A percentile compares a stretch with the other conserved stretches of the same genome.
phyloP scores from a whole-genome alignment of 2,329 filamentous ascomycete genomes.

The Botrytis deweyae region DNA sequence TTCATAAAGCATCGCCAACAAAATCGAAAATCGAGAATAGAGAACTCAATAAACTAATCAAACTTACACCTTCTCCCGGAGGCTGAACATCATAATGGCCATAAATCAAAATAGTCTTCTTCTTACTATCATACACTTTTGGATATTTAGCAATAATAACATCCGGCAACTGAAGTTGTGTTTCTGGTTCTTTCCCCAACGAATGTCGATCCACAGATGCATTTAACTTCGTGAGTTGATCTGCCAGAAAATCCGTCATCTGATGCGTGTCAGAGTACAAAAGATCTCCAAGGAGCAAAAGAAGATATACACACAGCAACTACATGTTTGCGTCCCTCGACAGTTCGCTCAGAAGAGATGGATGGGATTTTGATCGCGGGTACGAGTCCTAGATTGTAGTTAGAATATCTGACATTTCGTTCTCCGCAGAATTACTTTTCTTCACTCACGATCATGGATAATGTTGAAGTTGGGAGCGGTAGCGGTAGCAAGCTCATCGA shows the following conservation, averaged over 20 bases:
- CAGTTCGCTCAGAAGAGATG: background rate
- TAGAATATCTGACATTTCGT: background rate
- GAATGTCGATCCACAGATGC: background rate
- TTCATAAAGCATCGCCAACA: background rate
- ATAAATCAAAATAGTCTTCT: slow-evolving; percentile 19
- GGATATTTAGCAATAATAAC: slow-evolving; percentile 11
- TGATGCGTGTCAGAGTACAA: background rate
- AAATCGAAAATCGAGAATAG: background rate
- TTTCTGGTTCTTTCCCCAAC: background rate
- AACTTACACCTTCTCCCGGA: background rate
- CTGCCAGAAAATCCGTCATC: slow-evolving; percentile 5
- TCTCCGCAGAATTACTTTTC: background rate
- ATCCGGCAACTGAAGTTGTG: background rate
- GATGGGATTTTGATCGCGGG: slow-evolving; percentile 8
- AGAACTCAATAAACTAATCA: background rate
- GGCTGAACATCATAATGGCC: slow-evolving; percentile 21
- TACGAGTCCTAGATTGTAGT: background rate
- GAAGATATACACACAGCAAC: background rate
- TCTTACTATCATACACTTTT: background rate
- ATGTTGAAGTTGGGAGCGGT: background rate
- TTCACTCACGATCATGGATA: background rate
- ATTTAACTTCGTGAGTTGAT: background rate
- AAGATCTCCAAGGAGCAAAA: no score
- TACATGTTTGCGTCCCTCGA: background rate
- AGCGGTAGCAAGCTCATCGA: background rate